phyloP scores from a whole-genome alignment of 371 early-diverging fungal species.

The Syncephalis fuscata region DNA sequence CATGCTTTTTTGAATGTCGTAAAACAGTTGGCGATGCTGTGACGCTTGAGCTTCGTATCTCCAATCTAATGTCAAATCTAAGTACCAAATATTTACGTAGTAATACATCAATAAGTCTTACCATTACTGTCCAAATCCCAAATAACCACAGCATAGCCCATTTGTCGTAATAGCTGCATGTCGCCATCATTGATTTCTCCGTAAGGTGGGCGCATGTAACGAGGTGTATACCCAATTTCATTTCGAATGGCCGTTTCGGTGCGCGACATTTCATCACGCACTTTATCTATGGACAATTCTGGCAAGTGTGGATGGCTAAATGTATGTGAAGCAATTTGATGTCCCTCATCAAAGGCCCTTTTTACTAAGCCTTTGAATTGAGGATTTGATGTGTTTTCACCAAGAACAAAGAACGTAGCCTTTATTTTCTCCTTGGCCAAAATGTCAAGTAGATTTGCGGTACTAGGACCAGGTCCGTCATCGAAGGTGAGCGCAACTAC shows the following conservation, averaged over 20 bases:
- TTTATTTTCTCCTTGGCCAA: slow-evolving; percentile 18
- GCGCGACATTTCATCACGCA: slow-evolving; percentile 7
- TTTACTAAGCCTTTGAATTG: neutral
- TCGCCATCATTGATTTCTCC: slow-evolving; percentile 1
- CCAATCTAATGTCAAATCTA: too few species aligned
- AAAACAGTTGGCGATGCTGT: too few species aligned
- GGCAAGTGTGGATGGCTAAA: slow-evolving; percentile 24
- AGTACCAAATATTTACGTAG: too few species aligned
- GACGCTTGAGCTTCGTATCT: too few species aligned
- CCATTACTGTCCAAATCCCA: neutral
- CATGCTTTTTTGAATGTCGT: neutral
- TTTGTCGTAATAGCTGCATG: neutral
- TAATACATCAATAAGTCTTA: too few species aligned
- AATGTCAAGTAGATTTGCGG: slow-evolving; percentile 17
- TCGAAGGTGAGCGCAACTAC: slow-evolving; percentile 37
- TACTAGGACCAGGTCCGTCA: slow-evolving; percentile 18
- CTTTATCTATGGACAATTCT: slow-evolving; percentile 14
- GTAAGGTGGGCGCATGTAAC: slow-evolving; percentile 20
- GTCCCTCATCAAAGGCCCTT: slow-evolving; percentile 11
- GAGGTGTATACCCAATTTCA: slow-evolving; percentile 20
- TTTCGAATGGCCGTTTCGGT: slow-evolving; percentile 14
- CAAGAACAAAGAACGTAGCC: slow-evolving; percentile 32
- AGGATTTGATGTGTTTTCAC: too few species aligned
- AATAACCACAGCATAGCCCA: slow-evolving; percentile 2
- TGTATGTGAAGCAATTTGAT: slow-evolving; percentile 31